Conservation (phyloP, 176 grass and related monocot species). For the Oryza officinalis region DNA sequence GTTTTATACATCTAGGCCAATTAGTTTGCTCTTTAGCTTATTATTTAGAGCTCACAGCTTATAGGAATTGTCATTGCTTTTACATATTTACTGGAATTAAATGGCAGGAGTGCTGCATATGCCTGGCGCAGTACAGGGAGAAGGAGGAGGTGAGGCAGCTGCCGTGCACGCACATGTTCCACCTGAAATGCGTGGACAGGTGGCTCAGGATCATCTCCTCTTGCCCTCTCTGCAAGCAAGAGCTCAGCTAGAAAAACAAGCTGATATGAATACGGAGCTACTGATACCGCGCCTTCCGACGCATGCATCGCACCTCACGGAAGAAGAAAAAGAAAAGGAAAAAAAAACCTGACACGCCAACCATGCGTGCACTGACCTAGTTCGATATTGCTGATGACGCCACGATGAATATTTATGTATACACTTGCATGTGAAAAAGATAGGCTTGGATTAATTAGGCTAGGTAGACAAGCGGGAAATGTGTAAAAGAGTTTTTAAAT, state of each 20-base stretch:
- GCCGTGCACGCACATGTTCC: constrained; percentile 87
- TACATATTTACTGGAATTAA: neutral
- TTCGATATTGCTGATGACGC: constrained; percentile 13
- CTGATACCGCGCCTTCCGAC: neutral
- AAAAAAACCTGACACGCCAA: neutral
- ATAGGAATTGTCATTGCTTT: neutral
- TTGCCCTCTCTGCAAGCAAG: constrained; percentile 98
- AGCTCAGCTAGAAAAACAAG: constrained; percentile 54
- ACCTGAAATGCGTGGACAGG: constrained; percentile 86
- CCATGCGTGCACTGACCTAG: constrained; percentile 36
- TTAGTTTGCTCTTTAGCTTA: neutral
- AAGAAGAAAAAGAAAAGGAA: neutral
- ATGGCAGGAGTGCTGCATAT: constrained; percentile 94
- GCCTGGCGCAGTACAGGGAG: constrained; percentile 78
- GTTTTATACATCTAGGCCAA: neutral
- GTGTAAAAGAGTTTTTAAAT: neutral
- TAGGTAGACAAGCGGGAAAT: constrained; percentile 3
- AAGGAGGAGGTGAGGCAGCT: constrained; percentile 90
- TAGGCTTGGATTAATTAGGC: neutral
- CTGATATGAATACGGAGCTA: neutral
- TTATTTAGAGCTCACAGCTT: neutral
- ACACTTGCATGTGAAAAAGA: neutral
- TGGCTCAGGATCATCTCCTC: constrained; percentile 98
- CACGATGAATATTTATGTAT: constrained; percentile 1
- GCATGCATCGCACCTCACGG: constrained; percentile 46